phyloP scores from a whole-genome alignment of 768 basidiomycete genomes.

The Lentinula lateritia region DNA sequence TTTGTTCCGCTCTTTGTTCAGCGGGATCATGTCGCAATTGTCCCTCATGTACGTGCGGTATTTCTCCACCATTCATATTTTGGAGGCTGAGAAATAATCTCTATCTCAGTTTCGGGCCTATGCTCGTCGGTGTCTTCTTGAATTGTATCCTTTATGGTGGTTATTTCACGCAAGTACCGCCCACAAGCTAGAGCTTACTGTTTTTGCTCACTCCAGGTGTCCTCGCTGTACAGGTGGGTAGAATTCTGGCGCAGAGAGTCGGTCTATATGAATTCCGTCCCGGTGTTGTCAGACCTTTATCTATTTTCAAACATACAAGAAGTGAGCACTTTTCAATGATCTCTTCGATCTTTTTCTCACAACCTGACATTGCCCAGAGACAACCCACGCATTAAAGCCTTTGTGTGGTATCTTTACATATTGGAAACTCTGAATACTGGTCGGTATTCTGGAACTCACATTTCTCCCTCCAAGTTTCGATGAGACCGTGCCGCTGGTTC shows the following conservation, averaged over 20 bases:
- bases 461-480: no score
- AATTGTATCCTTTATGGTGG: constrained; percentile 16
- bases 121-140: constrained; percentile 15
- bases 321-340: constrained; percentile 11
- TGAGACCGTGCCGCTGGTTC: no score
- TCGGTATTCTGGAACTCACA: not conserved
- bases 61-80: not conserved
- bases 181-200: not conserved
- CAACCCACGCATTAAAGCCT: constrained; percentile 23
- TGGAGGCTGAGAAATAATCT: no score
- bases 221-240: constrained; percentile 16
- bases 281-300: constrained; percentile 19
- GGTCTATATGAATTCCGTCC: not conserved
- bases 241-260: no score
- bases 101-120: constrained; percentile 10
- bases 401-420: constrained; percentile 18
- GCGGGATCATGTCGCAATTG: no score
- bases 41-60: no score
- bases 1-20: no score
- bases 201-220: not conserved
- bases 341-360: not conserved
- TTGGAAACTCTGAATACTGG: not conserved
- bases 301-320: constrained; percentile 31
- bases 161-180: not conserved
- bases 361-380: constrained; percentile 18